Base-by-base conservation (phyloP, 2,329 filamentous ascomycete genomes). In the Cordyceps pruinosa region DNA sequence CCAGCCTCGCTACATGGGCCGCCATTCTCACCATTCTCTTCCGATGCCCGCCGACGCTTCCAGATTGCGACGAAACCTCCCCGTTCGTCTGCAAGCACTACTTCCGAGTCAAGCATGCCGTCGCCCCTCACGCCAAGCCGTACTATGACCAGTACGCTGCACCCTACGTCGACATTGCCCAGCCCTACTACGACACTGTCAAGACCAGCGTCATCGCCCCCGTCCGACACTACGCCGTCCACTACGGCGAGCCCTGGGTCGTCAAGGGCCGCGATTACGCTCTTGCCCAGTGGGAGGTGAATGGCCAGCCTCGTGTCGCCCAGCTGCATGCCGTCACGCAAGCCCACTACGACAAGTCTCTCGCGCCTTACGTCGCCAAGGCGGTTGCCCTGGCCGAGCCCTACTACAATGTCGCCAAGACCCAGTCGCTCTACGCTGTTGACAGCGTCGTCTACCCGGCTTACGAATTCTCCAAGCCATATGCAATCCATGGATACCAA, bases 81-180 rank as follows among this genome's bases (percentile, higher is more conserved):
- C 89, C 92, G 1, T 80, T 76, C 61, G 82, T 97, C 60, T 99
- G 94, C 81, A 86, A 86, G 66, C 86, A 89, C 10, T 97, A 97
- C 79, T 80, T 87, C 75, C 73, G 84, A 73, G 64, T 84, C 76
- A 75, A 85, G 78, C 72, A 79, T 21, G 67, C 74, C 58, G 75
- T 92, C 59, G 74, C 83, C 26, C 94, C 94, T 4, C 87, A 93
- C 70, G 67, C 95, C 32, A 79, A 86, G 64, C 93, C 92, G 3
- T 96, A 95, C 73, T 97, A 97, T 72, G 77, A 93, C 63, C 72
- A 82, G 58, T 96, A 97, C 67, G 87, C 89, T 25, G 88, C 87
- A 6, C 89, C 90, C 3, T 94, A 97, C 68, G 83, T 96, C 60
- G 81, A 92, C 37, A 75, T 83, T 50, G 86, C 82, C 35, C 84